Base-by-base conservation (phyloP, 1,139 yeast genomes). In the Kluyveromyces sp. region DNA sequence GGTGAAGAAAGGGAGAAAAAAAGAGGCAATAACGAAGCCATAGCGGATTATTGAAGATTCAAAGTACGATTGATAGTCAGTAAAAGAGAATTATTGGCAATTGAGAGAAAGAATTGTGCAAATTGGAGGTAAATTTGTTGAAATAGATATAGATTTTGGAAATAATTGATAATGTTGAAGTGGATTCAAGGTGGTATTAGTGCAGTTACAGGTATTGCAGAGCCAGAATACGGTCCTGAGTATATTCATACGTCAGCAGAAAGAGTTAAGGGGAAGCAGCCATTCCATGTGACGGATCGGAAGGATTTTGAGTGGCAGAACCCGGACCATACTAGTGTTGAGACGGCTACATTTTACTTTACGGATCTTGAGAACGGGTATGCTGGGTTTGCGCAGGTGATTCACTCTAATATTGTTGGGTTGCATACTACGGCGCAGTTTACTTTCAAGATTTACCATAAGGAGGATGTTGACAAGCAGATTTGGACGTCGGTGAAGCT, bases 181-280 rank as follows among this genome's bases (percentile, higher is more conserved):
- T 83, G 89, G 89, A 85, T 84, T 51, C 92, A 84, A 73, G 84
- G 90, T 51, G 71, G 95, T 47, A 78, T 92, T 42, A 88, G 97
- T 25, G 92, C 95, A 4, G 92, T 89, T 41, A 94, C 97, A 5
- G 98, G 98, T 45, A 79, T 95, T 21, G 96, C 96, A 2, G 98
- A 92, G 67, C 98, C 98, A 29, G 95, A 85, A 63, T 92, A 92
- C 61, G 98, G 98, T 45, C 77, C 83, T 42, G 96, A 83, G 47
- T 95, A 96, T 42, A 87, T 92, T 57, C 90, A 83, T 60, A 78
- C 97, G n/a, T 79, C 89, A 49, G 77, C 84, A 39, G 79, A 75
- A 39, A 70, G 82, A 45, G 79, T 83, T 47, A 69, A 71, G 46
- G 74, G 71, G 46, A 69, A 70, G 49, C 79, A 79, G 54, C 78